A percentile compares a stretch with the other conserved stretches of the same genome.
Conservation (phyloP, 257 asterid genomes). For the Lithospermum erythrorhizon region DNA sequence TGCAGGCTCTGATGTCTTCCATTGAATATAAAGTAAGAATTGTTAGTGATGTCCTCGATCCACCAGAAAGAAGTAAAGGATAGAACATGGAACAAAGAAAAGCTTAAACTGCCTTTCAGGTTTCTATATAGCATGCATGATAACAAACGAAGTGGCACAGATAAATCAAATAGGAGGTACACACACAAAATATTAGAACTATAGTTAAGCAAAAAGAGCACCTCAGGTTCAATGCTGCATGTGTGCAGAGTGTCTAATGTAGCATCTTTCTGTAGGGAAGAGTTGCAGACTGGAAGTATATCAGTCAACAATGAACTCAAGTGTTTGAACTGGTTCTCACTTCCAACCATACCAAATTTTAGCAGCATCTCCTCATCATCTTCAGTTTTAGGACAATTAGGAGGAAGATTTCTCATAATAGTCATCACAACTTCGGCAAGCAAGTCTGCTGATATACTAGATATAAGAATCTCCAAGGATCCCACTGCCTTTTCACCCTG, state of each 20-base stretch:
- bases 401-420: constrained; percentile 70
- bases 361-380: constrained; percentile 38
- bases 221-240: constrained; percentile 46
- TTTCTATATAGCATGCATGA: not conserved
- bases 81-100: not conserved
- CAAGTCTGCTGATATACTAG: constrained; percentile 93
- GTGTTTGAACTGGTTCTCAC: constrained; percentile 49
- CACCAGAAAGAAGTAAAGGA: constrained; percentile 7
- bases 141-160: not conserved
- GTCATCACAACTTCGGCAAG: constrained; percentile 94
- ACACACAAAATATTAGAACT: constrained; percentile 2
- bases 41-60: not conserved
- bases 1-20: constrained; percentile 33
- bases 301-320: constrained; percentile 50
- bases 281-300: constrained; percentile 35
- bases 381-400: constrained; percentile 36
- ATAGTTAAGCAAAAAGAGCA: constrained; percentile 17
- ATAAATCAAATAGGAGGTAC: constrained; percentile 3
- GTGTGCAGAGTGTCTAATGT: constrained; percentile 30
- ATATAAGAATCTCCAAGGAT: constrained; percentile 77
- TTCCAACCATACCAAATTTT: constrained; percentile 30
- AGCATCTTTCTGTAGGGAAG: constrained; percentile 24
- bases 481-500: constrained; percentile 90
- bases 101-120: not conserved
- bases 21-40: constrained; percentile 7